Base-by-base conservation (phyloP, 805 yeast species). In the Cyberlindnera maritima region DNA sequence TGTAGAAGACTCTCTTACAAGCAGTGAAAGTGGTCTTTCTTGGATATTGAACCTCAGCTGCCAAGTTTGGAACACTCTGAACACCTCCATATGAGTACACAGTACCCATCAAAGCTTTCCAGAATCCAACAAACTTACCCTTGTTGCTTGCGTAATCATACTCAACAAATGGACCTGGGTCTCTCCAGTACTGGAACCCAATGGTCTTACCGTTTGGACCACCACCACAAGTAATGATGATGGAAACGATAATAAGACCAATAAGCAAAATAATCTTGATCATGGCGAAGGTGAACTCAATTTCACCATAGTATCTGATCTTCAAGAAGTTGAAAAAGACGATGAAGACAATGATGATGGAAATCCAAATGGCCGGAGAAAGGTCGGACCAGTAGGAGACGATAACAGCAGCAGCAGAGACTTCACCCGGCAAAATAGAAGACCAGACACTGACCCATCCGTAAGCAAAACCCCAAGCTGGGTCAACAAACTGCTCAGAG, bases 221-320 rank as follows among this genome's bases (percentile, higher is more conserved):
- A 47, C 86, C 86, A 44, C 86, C 86, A 56, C 79, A 75, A 45
- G 81, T 79, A 44, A 81, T 76, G 36, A 77, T 72, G 58, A 77
- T 66, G 44, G 80, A 76, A 35, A 73, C 64, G 29, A 82, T 64
- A 44, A 82, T 79, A 53, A 82, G 68, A 21, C 88, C 87, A 20
- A 78, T 60, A 57, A 85, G 74, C 15, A 85, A 74, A 38, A 80
- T 52, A 28, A 85, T 77, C 63, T 85, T 85, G 63, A 85, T 53
- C 73, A 34, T 66, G 11, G 53, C 68, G 51, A 84, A 75, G 81
- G 85, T 80, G 60, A 83, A 85, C 43, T 68, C 72, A 4, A 64
- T 47, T 60, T 77, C 81, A 43, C 81, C 83, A 48, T 76, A 77
- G 42, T 70, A 63, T 45, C 59, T 59, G 20, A 68, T 69, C 46